phyloP scores from a whole-genome alignment of 371 early-diverging fungal species.

The Choanephora cucurbitarum region DNA sequence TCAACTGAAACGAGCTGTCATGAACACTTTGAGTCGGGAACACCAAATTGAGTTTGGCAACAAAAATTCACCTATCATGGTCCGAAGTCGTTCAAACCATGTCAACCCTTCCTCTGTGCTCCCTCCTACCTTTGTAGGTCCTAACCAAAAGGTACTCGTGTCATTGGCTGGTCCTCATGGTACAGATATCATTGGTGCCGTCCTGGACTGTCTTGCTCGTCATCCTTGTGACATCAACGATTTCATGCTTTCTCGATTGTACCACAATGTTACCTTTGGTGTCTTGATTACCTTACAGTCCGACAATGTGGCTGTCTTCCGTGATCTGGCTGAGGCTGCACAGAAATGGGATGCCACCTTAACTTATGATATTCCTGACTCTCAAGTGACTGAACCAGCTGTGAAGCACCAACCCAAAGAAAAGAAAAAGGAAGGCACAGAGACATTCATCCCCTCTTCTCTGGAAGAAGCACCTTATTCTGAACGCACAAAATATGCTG shows the following conservation, averaged over 20 bases:
- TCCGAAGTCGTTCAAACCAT: conserved; percentile 28
- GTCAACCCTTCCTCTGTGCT: conserved; percentile 25
- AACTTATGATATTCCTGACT: conserved; percentile 78
- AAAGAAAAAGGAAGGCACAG: conserved; percentile 22
- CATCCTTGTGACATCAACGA: conserved; percentile 75
- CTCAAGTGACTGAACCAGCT: conserved; percentile 61
- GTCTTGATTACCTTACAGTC: conserved; percentile 72
- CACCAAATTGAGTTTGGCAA: conserved; percentile 25
- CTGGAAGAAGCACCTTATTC: conserved; percentile 86
- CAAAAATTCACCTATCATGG: conserved; percentile 28
- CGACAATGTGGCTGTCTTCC: conserved; percentile 73
- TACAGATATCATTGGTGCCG: conserved; percentile 84
- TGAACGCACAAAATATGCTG: conserved; percentile 77
- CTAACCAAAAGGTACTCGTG: conserved; percentile 67
- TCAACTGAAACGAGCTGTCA: conserved; percentile 63
- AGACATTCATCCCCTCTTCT: conserved; percentile 49
- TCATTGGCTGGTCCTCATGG: conserved; percentile 85
- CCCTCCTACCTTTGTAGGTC: conserved; percentile 52
- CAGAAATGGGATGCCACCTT: conserved; percentile 81
- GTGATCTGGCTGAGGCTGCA: conserved; percentile 73
- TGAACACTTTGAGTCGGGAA: conserved; percentile 48
- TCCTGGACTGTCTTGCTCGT: conserved; percentile 70
- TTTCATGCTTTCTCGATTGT: conserved; percentile 81
- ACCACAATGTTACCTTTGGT: conserved; percentile 88
- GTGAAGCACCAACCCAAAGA: conserved; percentile 42